These are phyloP conservation scores for Miscanthus lutarioriparius DNA, from an alignment of 176 grass and related monocot species.

Conservation along the genomic window DNA sequence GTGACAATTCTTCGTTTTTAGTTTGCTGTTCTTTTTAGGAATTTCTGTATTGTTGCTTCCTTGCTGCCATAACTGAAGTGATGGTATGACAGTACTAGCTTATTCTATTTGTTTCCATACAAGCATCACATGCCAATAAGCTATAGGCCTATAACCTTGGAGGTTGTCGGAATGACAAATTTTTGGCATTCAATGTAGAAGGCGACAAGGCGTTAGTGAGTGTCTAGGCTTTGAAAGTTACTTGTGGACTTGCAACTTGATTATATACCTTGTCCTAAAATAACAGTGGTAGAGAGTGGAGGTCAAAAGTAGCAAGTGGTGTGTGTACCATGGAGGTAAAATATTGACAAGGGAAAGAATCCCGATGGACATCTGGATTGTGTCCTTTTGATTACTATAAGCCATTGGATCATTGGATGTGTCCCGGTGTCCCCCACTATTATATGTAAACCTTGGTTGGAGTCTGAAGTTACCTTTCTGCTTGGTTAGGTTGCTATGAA, in stretches of 20 bases:
- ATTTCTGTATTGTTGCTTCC: neutral
- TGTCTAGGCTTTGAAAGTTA: neutral
- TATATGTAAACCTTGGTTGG: neutral
- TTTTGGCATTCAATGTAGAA: neutral
- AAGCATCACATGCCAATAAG: constrained; percentile 2
- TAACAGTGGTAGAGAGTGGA: neutral
- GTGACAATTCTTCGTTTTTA: neutral
- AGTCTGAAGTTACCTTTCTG: constrained; percentile 1
- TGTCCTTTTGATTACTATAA: neutral
- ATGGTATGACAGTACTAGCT: constrained; percentile 15
- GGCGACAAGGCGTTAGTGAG: neutral
- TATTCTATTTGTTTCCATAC: neutral
- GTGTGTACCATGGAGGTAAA: constrained; percentile 17
- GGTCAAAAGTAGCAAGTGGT: neutral
- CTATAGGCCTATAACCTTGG: neutral
- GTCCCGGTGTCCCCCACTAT: neutral
- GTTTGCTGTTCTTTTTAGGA: constrained; percentile 2
- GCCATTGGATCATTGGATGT: neutral
- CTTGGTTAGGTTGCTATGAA: neutral
- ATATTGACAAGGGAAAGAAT: constrained; percentile 12
- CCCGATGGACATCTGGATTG: neutral
- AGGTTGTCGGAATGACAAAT: neutral
- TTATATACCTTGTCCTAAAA: neutral
- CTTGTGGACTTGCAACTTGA: neutral
- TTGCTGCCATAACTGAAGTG: neutral